Evolutionary conservation across 257 asterid species (phyloP), one percentile per base, ranked within the genome.

Genomic region (Dorcoceras hygrometricum): DNA sequence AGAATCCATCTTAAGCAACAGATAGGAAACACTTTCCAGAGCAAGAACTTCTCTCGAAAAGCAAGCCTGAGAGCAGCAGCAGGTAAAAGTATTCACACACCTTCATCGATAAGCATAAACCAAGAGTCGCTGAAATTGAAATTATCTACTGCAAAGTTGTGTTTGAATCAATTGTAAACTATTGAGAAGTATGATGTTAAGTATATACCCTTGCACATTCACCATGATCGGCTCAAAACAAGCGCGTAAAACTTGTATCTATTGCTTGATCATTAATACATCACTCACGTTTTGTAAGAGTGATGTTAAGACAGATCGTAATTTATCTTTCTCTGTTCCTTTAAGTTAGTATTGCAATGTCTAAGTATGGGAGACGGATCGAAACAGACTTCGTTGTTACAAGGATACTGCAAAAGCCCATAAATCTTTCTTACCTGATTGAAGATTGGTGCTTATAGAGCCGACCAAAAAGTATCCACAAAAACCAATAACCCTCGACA

Each of bases 1-100:
- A 94, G 83, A 75, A 94, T 90, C 99, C 99, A 94, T 76, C 91
- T 81, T 77, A 91, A 70, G 84, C 95, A 90, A 76, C 95, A 73
- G 67, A 77, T 71, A 51, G 97, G 99, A 80, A 94, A 88, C 61
- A 88, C 86, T 85, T 94, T 94, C 99, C 96, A 88, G 69, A 94
- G 82, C 73, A 94, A 80, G 75, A 94, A 88, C 68, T 87, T 94
- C 57, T 94, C 99, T 58, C 75, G 80, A 78, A 94, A 90, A 77
- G 81, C 81, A 75, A 90, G 84, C 84, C 97, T 93, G 86, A 73
- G 72, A 86, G 66, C 36, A 61, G 12, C 61, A 65, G 60, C 68
- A 64, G 25, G 25, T 28, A 54, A 34, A 53, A 68, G 62, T 18
- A 62, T 19, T 22, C 32, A 14, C 22, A 20, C 9, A 59, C 19